These are phyloP conservation scores for Penicillium longicatenatum DNA, from an alignment of 495 filamentous ascomycete species.

Conservation along the genomic window DNA sequence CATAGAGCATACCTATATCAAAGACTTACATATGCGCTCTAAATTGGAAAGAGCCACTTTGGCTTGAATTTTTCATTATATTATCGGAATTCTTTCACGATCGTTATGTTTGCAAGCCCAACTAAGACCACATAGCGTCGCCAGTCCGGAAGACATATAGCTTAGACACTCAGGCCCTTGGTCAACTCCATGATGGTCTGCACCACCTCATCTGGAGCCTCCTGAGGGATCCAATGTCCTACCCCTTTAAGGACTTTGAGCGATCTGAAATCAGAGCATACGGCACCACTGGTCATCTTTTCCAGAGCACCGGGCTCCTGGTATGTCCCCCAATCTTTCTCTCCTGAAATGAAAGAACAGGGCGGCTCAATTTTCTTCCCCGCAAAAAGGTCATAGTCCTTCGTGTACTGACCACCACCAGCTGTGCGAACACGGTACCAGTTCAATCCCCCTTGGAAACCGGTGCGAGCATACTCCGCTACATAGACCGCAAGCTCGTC, in stretches of 20 bases:
- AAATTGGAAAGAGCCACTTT: background rate
- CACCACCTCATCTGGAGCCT: slow-evolving; percentile 57
- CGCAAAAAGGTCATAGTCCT: slow-evolving; percentile 60
- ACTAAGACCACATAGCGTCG: background rate
- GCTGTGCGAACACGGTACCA: slow-evolving; percentile 67
- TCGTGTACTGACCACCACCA: slow-evolving; percentile 36
- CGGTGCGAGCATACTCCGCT: slow-evolving; percentile 62
- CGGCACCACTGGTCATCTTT: slow-evolving; percentile 47
- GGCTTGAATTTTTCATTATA: background rate
- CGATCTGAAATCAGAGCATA: slow-evolving; percentile 54
- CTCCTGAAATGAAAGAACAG: slow-evolving; percentile 59
- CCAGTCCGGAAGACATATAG: too few species aligned
- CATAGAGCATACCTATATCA: too few species aligned
- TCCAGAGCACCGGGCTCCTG: slow-evolving; percentile 66
- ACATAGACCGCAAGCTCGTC: slow-evolving; percentile 62
- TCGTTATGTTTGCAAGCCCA: background rate
- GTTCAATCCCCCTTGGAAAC: slow-evolving; percentile 70
- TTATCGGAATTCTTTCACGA: background rate
- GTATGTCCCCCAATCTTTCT: slow-evolving; percentile 66
- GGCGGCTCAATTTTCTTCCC: slow-evolving; percentile 66
- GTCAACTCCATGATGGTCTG: slow-evolving; percentile 44
- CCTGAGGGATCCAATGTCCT: slow-evolving; percentile 71
- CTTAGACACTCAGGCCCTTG: background rate
- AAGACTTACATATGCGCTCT: too few species aligned
- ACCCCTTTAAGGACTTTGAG: slow-evolving; percentile 56